Percentiles rank a stretch among this genome's conserved stretches.
These are phyloP conservation scores for Lasiodiplodia sp. DNA, from an alignment of 2,329 filamentous ascomycete species.

Conservation along the genomic window DNA sequence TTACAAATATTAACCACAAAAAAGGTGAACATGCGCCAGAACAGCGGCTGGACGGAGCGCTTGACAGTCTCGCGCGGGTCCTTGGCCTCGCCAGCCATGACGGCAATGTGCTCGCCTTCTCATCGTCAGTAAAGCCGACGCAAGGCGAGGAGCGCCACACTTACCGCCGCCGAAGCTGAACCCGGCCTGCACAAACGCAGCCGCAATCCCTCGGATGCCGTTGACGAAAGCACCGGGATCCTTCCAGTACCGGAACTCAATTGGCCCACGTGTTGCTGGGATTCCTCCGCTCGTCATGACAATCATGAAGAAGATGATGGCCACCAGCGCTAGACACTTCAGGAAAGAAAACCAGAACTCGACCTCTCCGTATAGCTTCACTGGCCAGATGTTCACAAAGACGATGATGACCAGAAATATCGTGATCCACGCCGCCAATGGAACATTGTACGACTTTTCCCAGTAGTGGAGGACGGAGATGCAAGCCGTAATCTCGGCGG, in stretches of 20 bases:
- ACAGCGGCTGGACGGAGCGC: conserved; percentile 57
- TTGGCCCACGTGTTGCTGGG: conserved; percentile 59
- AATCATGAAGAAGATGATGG: conserved; percentile 48
- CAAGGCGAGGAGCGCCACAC: background rate
- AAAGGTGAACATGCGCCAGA: conserved; percentile 55
- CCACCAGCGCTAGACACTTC: conserved; percentile 50
- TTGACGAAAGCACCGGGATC: conserved; percentile 53
- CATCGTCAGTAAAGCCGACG: conserved; percentile 52
- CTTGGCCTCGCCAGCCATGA: conserved; percentile 70
- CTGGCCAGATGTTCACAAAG: conserved; percentile 34
- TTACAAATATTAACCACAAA: conserved; percentile 55
- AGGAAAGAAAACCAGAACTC: conserved; percentile 57
- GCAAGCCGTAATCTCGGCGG: conserved; percentile 62
- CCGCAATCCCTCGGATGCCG: conserved; percentile 27
- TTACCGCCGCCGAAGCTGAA: conserved; percentile 51
- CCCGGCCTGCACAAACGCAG: conserved; percentile 56
- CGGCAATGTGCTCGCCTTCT: conserved; percentile 63
- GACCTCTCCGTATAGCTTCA: conserved; percentile 46
- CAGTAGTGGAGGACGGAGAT: conserved; percentile 68
- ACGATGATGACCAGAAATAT: conserved; percentile 56
- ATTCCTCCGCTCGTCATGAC: conserved; percentile 50
- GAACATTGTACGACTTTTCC: conserved; percentile 52
- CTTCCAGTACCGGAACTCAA: conserved; percentile 73
- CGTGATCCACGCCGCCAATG: conserved; percentile 66
- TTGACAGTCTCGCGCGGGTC: conserved; percentile 71